Percentiles rank a stretch among this genome's conserved stretches.
Evolutionary conservation across 225 moss, liverwort and hornwort species (phyloP).

Genomic region (Polytrichum formosum): DNA sequence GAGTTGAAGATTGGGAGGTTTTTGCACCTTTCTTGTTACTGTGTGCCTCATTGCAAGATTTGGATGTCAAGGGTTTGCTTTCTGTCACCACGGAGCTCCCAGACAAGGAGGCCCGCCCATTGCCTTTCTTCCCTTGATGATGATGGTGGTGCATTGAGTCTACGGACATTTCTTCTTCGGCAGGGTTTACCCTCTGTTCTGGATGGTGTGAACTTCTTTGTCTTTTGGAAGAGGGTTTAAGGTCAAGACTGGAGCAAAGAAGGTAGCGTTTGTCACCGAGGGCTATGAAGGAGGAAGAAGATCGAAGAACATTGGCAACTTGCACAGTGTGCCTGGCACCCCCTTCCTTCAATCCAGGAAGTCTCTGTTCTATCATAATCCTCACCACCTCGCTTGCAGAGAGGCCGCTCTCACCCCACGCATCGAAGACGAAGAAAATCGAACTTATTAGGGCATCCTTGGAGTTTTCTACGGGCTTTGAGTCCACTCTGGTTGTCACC

Average conservation of each 20-base stretch:
- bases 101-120: neutral
- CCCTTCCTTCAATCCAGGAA: slow-evolving; percentile 51
- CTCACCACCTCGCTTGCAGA: slow-evolving; percentile 57
- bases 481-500: no score
- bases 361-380: slow-evolving; percentile 42
- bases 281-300: slow-evolving; percentile 45
- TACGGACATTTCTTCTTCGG: slow-evolving; percentile 19
- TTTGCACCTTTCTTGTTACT: neutral
- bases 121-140: slow-evolving; percentile 3
- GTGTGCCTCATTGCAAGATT: neutral
- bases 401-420: slow-evolving; percentile 33
- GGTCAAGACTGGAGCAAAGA: slow-evolving; percentile 41
- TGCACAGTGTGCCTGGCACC: slow-evolving; percentile 52
- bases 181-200: slow-evolving; percentile 3
- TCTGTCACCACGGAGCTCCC: neutral
- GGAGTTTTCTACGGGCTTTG: slow-evolving; percentile 29
- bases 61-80: neutral
- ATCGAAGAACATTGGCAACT: slow-evolving; percentile 51
- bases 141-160: slow-evolving; percentile 11
- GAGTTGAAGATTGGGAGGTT: neutral
- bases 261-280: slow-evolving; percentile 49
- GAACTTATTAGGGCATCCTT: slow-evolving; percentile 56
- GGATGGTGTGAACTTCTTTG: neutral
- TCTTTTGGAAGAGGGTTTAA: slow-evolving; percentile 10
- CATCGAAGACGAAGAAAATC: slow-evolving; percentile 43